A percentile compares a stretch with the other conserved stretches of the same genome.
phyloP scores from a whole-genome alignment of 768 basidiomycete genomes.

The Nidularia sp. region DNA sequence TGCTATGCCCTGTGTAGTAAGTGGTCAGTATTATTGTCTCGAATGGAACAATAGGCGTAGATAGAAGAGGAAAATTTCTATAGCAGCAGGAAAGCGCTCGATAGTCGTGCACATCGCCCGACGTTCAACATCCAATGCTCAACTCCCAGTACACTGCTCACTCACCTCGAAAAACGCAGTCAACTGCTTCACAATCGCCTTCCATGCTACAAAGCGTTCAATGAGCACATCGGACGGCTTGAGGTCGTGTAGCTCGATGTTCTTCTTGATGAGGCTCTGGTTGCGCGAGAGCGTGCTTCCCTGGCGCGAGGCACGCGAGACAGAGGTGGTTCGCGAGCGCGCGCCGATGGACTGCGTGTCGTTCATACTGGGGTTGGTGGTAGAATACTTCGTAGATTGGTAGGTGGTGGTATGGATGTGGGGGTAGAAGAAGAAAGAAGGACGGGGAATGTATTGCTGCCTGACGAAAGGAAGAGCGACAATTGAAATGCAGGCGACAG shows the following conservation, averaged over 20 bases:
- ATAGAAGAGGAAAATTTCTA: too few relatives aligned
- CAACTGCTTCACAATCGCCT: constrained; percentile 93
- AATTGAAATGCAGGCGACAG: too few relatives aligned
- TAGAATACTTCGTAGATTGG: neutral
- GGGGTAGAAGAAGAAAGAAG: neutral
- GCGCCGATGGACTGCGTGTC: neutral
- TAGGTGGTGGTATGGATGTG: neutral
- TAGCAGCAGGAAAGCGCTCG: too few relatives aligned
- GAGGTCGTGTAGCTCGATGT: constrained; percentile 85
- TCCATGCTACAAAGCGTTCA: constrained; percentile 92
- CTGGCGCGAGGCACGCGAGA: constrained; percentile 69
- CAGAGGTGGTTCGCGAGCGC: constrained; percentile 26
- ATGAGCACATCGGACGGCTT: constrained; percentile 95
- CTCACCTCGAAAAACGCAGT: constrained; percentile 81
- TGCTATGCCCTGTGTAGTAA: constrained; percentile 36
- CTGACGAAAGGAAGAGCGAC: neutral
- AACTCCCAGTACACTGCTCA: neutral
- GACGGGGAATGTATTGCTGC: neutral
- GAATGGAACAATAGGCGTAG: too few relatives aligned
- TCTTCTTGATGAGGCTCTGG: constrained; percentile 92
- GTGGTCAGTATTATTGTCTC: neutral
- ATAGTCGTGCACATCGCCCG: neutral
- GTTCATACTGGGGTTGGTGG: neutral
- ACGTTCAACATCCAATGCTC: neutral
- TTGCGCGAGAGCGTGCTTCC: constrained; percentile 74